phyloP scores from a whole-genome alignment of 139 green algal species.

The Chlorella sp. region DNA sequence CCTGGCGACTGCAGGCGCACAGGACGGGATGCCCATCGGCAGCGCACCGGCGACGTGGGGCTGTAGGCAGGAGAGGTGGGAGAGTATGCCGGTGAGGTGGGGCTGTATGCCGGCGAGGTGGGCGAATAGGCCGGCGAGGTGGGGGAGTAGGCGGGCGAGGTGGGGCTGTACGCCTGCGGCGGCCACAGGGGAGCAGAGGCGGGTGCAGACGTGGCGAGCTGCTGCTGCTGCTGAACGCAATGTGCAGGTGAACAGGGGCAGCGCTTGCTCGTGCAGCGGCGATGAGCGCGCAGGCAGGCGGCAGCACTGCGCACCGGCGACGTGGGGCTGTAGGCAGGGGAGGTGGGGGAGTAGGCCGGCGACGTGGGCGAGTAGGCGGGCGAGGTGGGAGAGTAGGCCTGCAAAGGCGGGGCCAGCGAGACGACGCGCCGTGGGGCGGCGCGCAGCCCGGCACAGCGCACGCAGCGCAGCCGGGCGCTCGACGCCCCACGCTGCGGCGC shows the following conservation, averaged over 20 bases:
- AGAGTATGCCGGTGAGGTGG: conserved; percentile 9
- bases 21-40: conserved; percentile 42
- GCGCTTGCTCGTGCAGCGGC: not conserved
- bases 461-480: too few relatives aligned
- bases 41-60: conserved; percentile 35
- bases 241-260: not conserved
- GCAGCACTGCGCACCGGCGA: not conserved
- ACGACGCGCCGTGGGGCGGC: too few relatives aligned
- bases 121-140: conserved; percentile 53
- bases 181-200: not conserved
- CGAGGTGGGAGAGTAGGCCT: conserved; percentile 43
- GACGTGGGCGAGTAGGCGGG: conserved; percentile 42
- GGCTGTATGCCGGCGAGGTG: conserved; percentile 16
- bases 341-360: conserved; percentile 53
- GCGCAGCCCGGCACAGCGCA: too few relatives aligned
- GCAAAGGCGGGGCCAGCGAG: conserved; percentile 1
- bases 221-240: too few relatives aligned
- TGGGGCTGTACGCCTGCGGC: conserved; percentile 64
- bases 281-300: not conserved
- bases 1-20: not conserved
- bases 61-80: conserved; percentile 2
- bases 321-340: conserved; percentile 49
- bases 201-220: too few relatives aligned
- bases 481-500: too few relatives aligned
- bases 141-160: conserved; percentile 53